These are phyloP conservation scores for Diaporthe humulicola DNA, from an alignment of 2,329 filamentous ascomycete species.

Conservation along the genomic window DNA sequence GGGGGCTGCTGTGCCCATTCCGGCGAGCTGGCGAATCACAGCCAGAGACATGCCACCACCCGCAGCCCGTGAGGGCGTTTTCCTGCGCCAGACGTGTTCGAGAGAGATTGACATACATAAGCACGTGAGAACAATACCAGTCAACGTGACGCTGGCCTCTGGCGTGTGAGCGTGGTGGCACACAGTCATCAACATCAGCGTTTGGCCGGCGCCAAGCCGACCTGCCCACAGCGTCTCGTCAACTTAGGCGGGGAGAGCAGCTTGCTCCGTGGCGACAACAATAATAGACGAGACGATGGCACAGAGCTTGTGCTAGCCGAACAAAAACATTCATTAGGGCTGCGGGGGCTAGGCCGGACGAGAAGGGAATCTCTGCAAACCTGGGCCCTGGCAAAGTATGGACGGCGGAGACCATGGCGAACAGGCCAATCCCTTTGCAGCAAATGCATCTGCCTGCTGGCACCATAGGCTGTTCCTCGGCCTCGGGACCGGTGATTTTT, in stretches of 20 bases:
- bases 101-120: background rate
- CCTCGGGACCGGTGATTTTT: slow-evolving; percentile 23
- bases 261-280: slow-evolving; percentile 1
- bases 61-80: slow-evolving; percentile 26
- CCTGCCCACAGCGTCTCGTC: slow-evolving; percentile 13
- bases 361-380: background rate
- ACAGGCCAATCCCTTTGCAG: slow-evolving; percentile 27
- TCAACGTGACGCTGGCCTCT: slow-evolving; percentile 5
- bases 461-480: slow-evolving; percentile 18
- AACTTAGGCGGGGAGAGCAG: background rate
- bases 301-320: slow-evolving; percentile 20
- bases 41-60: slow-evolving; percentile 4
- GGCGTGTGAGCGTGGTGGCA: background rate
- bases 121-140: slow-evolving; percentile 10
- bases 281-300: slow-evolving; percentile 30
- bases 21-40: slow-evolving; percentile 22
- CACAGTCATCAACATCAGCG: slow-evolving; percentile 23
- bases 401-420: slow-evolving; percentile 25
- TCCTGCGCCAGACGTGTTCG: slow-evolving; percentile 22
- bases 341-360: slow-evolving; percentile 2
- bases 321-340: background rate
- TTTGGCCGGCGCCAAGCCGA: slow-evolving; percentile 30
- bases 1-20: slow-evolving; percentile 22
- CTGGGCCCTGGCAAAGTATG: slow-evolving; percentile 26
- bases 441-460: slow-evolving; percentile 28